Conservation (phyloP, 495 filamentous ascomycete species). For the Aspergillus campestris region DNA sequence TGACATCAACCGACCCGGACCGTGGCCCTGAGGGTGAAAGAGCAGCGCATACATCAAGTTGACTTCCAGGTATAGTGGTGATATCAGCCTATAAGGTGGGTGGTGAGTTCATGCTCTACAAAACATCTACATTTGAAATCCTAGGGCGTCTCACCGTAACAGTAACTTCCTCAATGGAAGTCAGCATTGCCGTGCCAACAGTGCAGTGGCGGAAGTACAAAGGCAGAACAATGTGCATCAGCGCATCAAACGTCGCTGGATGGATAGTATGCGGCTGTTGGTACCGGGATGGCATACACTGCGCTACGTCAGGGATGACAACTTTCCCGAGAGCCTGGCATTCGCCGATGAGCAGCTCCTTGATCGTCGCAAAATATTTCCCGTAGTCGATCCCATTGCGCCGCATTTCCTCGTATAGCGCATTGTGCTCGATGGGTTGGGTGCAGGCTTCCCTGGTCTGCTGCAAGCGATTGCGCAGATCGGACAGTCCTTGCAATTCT, state of each 20-base stretch:
- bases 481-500: no score
- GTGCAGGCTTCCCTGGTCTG: background rate
- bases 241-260: conserved; percentile 30
- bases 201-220: conserved; percentile 1
- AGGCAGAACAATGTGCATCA: conserved; percentile 21
- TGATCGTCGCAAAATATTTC: background rate
- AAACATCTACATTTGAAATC: background rate
- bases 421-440: background rate
- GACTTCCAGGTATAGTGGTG: background rate
- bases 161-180: background rate
- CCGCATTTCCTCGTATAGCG: background rate
- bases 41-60: background rate
- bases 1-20: background rate
- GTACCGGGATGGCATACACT: conserved; percentile 21
- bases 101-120: background rate
- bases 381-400: conserved; percentile 3
- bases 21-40: background rate
- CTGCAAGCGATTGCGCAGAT: no score
- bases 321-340: conserved; percentile 12
- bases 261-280: conserved; percentile 27
- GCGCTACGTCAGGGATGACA: conserved; percentile 18
- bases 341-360: background rate
- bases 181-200: conserved; percentile 1
- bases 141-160: background rate
- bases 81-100: background rate